phyloP scores from a whole-genome alignment of 2,329 filamentous ascomycete genomes.

The Alternaria consortialis region DNA sequence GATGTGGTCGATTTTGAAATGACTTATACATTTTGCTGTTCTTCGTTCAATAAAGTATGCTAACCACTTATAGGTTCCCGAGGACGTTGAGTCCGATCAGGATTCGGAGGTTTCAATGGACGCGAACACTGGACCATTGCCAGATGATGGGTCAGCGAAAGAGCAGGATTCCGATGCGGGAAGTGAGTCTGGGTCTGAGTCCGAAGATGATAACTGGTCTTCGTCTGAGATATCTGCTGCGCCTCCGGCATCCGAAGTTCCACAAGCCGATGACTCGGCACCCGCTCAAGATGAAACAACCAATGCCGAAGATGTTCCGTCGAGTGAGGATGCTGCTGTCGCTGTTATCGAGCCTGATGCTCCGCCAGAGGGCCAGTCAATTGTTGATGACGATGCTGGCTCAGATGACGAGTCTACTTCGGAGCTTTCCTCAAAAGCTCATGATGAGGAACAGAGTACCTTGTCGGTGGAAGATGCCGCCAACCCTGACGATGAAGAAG shows the following conservation, averaged over 20 bases:
- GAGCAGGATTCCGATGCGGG: conserved; percentile 4
- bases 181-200: conserved; percentile 13
- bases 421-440: neutral
- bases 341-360: conserved; percentile 6
- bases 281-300: conserved; percentile 5
- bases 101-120: conserved; percentile 1
- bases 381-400: neutral
- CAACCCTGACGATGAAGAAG: conserved; percentile 2
- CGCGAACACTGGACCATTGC: neutral
- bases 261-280: conserved; percentile 6
- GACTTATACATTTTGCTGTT: neutral
- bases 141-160: neutral
- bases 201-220: conserved; percentile 18
- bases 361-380: neutral
- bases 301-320: conserved; percentile 1
- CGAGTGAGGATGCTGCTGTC: neutral
- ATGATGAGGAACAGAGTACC: conserved; percentile 3
- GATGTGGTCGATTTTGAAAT: neutral
- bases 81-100: conserved; percentile 4
- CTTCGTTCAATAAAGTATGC: neutral
- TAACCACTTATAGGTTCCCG: conserved; percentile 9
- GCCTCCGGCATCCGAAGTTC: conserved; percentile 4
- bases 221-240: conserved; percentile 17
- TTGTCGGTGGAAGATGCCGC: conserved; percentile 3
- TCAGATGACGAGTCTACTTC: conserved; percentile 6